These are phyloP conservation scores for Penicillium vulpinum DNA, from an alignment of 2,329 filamentous ascomycete genomes.

Conservation along the genomic window DNA sequence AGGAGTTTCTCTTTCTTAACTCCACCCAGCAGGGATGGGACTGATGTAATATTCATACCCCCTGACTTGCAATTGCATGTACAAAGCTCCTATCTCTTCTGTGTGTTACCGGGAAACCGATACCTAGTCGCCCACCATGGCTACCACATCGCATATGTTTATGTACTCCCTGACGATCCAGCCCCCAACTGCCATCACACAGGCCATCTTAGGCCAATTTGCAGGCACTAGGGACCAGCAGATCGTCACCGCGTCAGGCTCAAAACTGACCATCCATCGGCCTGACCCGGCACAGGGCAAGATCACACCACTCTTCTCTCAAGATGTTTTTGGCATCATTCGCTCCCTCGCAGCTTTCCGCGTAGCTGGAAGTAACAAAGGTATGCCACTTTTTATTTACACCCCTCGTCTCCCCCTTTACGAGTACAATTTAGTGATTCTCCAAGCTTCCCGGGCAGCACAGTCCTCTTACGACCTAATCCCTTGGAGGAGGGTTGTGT, in stretches of 20 bases:
- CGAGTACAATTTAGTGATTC: constrained; percentile 68
- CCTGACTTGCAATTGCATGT: constrained; percentile 31
- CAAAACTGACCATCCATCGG: constrained; percentile 81
- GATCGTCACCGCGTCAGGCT: constrained; percentile 90
- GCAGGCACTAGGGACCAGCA: constrained; percentile 96
- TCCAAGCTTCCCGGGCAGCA: constrained; percentile 62
- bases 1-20: constrained; percentile 24
- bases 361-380: constrained; percentile 91
- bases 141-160: constrained; percentile 97
- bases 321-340: constrained; percentile 96
- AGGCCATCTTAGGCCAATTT: constrained; percentile 93
- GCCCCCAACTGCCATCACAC: constrained; percentile 81
- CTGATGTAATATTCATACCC: constrained; percentile 30
- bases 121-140: constrained; percentile 63
- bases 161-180: constrained; percentile 97
- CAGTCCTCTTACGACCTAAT: constrained; percentile 38
- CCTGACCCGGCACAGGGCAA: constrained; percentile 84
- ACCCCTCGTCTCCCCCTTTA: constrained; percentile 22
- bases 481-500: constrained; percentile 29
- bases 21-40: constrained; percentile 38
- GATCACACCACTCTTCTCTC: constrained; percentile 79
- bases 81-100: constrained; percentile 16
- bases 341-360: constrained; percentile 84
- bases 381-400: constrained; percentile 57
- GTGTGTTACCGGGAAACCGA: constrained; percentile 18